Evolutionary conservation across 176 grass and related monocot species (phyloP).

Genomic region (Zea luxurians): DNA sequence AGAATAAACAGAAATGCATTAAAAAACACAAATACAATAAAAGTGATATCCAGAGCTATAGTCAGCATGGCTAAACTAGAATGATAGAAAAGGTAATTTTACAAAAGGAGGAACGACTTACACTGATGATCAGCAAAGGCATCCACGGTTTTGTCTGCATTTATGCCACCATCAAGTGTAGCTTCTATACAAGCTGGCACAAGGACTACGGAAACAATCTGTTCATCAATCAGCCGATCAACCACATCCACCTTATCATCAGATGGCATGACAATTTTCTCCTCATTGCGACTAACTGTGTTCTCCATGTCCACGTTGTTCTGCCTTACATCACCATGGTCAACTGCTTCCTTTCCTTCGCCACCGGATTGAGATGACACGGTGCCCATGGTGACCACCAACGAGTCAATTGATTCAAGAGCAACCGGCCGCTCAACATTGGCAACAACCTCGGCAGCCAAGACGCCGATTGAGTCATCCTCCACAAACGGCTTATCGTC

Average conservation of each 20-base stretch:
- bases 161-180: constrained; percentile 27
- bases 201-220: not conserved
- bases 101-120: constrained; percentile 27
- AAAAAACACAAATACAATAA: not conserved
- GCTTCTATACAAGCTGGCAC: constrained; percentile 9
- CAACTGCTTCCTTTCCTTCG: constrained; percentile 24
- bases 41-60: not conserved
- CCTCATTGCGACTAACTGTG: constrained; percentile 30
- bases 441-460: constrained; percentile 29
- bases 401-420: constrained; percentile 55
- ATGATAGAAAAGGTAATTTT: not conserved
- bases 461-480: constrained; percentile 38
- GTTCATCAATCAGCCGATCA: constrained; percentile 17
- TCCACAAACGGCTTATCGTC: constrained; percentile 43
- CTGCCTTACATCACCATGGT: constrained; percentile 25
- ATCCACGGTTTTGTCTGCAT: not conserved
- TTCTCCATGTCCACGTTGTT: not conserved
- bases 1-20: constrained; percentile 29
- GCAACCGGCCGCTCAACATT: constrained; percentile 33
- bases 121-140: constrained; percentile 41
- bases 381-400: constrained; percentile 5
- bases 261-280: constrained; percentile 35
- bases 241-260: constrained; percentile 32
- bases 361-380: constrained; percentile 14
- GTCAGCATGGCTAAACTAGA: constrained; percentile 15